Percentiles rank a stretch among this genome's conserved stretches.
Conservation (phyloP, 257 asterid genomes). For the Anisodus tanguticus region DNA sequence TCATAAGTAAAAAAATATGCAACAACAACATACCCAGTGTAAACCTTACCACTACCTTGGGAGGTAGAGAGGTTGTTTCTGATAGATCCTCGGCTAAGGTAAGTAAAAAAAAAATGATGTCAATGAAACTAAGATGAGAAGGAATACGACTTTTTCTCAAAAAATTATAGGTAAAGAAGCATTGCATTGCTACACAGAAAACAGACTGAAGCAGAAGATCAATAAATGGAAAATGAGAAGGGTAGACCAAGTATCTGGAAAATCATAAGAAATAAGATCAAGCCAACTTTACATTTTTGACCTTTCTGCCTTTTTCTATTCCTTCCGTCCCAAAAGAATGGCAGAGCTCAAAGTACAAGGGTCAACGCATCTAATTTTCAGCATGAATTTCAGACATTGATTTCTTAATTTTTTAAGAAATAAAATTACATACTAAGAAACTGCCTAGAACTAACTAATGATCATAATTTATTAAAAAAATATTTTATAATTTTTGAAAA, state of each 20-base stretch:
- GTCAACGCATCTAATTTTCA: neutral
- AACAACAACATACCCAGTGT: no score
- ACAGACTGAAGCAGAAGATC: neutral
- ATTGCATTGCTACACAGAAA: neutral
- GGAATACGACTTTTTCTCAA: neutral
- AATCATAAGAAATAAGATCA: neutral
- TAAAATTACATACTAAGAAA: neutral
- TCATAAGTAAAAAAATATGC: neutral
- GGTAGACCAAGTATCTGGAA: neutral
- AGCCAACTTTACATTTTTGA: neutral
- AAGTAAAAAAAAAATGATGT: neutral
- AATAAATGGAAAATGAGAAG: neutral
- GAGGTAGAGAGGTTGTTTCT: no score
- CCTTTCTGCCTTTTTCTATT: neutral
- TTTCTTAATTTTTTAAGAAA: neutral
- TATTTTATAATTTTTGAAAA: neutral
- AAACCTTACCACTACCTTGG: no score
- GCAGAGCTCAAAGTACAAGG: neutral
- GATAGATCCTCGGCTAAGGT: no score
- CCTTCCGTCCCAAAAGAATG: neutral
- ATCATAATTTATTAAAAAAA: neutral
- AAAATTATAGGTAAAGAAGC: neutral
- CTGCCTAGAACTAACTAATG: neutral
- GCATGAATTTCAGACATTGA: neutral
- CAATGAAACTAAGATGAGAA: neutral